Conservation (phyloP, 2,329 filamentous ascomycete species). For the Colletotrichum viniferum region DNA sequence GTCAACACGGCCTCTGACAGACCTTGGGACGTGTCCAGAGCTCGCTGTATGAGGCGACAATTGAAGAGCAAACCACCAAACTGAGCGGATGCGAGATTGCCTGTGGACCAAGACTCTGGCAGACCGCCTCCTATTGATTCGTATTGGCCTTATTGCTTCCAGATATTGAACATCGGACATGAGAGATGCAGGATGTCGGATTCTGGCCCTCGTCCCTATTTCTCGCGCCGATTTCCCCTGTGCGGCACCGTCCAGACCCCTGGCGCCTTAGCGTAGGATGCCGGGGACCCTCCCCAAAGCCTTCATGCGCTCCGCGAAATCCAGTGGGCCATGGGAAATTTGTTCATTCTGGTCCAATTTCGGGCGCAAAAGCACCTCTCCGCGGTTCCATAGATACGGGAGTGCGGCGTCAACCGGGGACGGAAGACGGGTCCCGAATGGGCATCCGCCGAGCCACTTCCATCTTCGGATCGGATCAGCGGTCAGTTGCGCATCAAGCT, state of each 20-base stretch:
- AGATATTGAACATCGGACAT: neutral
- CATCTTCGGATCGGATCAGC: neutral
- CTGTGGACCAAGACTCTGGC: neutral
- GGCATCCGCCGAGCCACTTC: neutral
- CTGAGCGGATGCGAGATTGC: neutral
- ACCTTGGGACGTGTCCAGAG: neutral
- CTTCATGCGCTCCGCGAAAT: conserved; percentile 23
- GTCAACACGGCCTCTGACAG: neutral
- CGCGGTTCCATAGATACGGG: conserved; percentile 15
- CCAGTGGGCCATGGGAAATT: conserved; percentile 22
- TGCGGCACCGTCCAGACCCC: neutral
- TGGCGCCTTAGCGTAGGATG: conserved; percentile 2
- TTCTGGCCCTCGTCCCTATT: conserved; percentile 1
- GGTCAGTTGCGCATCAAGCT: neutral
- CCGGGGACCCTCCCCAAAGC: conserved; percentile 7
- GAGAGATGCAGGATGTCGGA: neutral
- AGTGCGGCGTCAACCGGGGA: neutral
- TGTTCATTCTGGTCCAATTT: conserved; percentile 12
- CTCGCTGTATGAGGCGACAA: neutral
- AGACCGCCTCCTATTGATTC: neutral
- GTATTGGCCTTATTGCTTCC: neutral
- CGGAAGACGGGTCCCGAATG: conserved; percentile 11
- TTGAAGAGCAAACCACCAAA: neutral
- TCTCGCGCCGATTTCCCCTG: neutral
- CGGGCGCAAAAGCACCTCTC: conserved; percentile 13